Conservation (phyloP, 2,329 filamentous ascomycete genomes). For the Tricladium varicosporioides region DNA sequence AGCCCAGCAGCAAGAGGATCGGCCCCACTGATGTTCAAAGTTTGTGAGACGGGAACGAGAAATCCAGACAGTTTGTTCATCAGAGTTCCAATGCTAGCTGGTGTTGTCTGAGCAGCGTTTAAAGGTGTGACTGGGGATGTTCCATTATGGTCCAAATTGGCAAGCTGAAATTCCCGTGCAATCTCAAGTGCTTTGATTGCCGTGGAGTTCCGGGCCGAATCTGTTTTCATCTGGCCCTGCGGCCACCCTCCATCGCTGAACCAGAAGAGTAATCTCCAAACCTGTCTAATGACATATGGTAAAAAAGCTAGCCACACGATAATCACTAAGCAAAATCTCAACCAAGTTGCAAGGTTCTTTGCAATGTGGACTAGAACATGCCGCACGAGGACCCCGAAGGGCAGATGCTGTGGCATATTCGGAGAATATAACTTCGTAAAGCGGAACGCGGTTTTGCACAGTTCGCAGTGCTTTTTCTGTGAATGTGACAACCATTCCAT, state of each 20-base stretch:
- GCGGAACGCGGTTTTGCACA: conserved; percentile 96
- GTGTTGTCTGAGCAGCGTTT: conserved; percentile 35
- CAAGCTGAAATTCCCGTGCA: conserved; percentile 26
- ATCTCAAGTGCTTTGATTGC: conserved; percentile 23
- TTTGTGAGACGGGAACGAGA: conserved; percentile 28
- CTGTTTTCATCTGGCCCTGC: conserved; percentile 14
- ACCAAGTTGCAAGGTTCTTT: conserved; percentile 72
- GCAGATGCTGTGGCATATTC: conserved; percentile 84
- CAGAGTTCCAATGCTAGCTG: conserved; percentile 37
- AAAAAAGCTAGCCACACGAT: conserved; percentile 88
- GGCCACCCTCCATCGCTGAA: conserved; percentile 36
- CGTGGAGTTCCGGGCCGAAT: conserved; percentile 16
- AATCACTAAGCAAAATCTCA: conserved; percentile 73
- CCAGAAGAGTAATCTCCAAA: conserved; percentile 96
- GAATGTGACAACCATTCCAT: conserved; percentile 99
- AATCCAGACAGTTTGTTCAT: conserved; percentile 37
- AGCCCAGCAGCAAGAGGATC: conserved; percentile 29
- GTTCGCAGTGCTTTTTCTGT: conserved; percentile 98
- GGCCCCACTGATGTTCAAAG: conserved; percentile 25
- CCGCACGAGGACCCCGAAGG: conserved; percentile 74
- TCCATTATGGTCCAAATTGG: conserved; percentile 27
- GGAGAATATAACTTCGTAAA: conserved; percentile 98
- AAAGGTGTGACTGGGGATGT: conserved; percentile 32
- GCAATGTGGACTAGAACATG: conserved; percentile 73
- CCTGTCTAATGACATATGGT: conserved; percentile 84